Conservation (phyloP, 192 early-diverging fungal species). For the Coemansia sp. region DNA sequence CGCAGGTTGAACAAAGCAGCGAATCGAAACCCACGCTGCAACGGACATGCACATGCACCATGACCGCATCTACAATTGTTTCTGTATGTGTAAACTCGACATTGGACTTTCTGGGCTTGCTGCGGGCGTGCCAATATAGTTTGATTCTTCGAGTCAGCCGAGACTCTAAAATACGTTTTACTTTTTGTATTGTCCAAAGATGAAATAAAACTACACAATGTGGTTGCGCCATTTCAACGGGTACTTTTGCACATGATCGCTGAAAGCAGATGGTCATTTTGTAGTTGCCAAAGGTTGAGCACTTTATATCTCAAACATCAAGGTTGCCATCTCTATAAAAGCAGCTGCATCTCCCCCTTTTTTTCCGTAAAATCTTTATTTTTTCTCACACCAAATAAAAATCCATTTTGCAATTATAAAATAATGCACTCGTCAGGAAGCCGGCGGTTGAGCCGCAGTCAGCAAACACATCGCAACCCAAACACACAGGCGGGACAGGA, state of each 20-base stretch:
- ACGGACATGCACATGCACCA: background rate
- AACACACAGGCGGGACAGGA: background rate
- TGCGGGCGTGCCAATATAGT: background rate
- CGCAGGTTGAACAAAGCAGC: too few species aligned
- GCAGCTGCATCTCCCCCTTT: background rate
- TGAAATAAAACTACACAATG: background rate
- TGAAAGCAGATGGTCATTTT: background rate
- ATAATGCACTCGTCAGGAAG: slow-evolving; percentile 12
- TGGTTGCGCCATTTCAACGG: background rate
- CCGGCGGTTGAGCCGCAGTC: slow-evolving; percentile 11
- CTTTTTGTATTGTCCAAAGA: background rate
- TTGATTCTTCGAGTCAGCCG: background rate
- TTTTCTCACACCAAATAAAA: background rate
- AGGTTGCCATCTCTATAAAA: background rate
- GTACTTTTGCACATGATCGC: background rate
- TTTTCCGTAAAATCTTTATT: background rate
- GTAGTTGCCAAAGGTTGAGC: background rate
- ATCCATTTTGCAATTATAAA: background rate
- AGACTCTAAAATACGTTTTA: background rate
- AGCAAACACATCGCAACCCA: background rate
- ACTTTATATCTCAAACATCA: too few species aligned
- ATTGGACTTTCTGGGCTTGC: background rate
- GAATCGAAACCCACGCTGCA: too few species aligned
- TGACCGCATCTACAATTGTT: background rate
- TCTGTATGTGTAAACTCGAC: background rate